These are phyloP conservation scores for Talaromyces proteolyticus DNA, from an alignment of 495 filamentous ascomycete genomes.

Conservation along the genomic window DNA sequence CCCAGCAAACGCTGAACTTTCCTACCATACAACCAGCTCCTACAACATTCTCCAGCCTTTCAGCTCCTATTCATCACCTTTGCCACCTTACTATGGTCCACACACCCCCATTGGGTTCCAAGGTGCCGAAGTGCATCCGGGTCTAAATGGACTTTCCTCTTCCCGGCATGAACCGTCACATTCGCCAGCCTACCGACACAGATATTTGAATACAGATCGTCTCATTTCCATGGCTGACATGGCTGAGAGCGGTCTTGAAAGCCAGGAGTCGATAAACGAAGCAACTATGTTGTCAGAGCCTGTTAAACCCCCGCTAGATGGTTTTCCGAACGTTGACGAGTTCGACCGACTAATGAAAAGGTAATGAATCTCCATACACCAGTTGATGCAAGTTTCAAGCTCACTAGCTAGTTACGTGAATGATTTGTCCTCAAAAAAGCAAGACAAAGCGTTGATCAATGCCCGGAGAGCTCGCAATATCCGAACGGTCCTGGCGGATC, in stretches of 20 bases:
- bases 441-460: conserved; percentile 54
- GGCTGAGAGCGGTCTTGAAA: conserved; percentile 35
- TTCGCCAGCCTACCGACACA: conserved; percentile 26
- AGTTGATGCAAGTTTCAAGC: neutral
- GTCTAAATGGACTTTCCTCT: neutral
- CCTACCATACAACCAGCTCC: conserved; percentile 3
- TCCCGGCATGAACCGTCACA: conserved; percentile 4
- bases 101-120: conserved; percentile 1
- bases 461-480: conserved; percentile 49
- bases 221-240: conserved; percentile 4
- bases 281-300: conserved; percentile 37
- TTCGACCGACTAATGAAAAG: conserved; percentile 51
- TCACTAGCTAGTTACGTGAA: conserved; percentile 35
- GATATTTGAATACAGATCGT: conserved; percentile 25
- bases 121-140: neutral
- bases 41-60: conserved; percentile 8
- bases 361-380: conserved; percentile 18
- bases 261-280: conserved; percentile 38
- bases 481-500: conserved; percentile 44
- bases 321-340: conserved; percentile 46
- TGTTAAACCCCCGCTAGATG: conserved; percentile 37
- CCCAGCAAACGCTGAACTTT: conserved; percentile 2
- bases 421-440: conserved; percentile 50
- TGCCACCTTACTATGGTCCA: conserved; percentile 1
- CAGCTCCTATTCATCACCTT: conserved; percentile 4